Evolutionary conservation across 2,329 filamentous ascomycete genomes (phyloP), one percentile per base, ranked within the genome.

Genomic region (Ceratocystis papillata): DNA sequence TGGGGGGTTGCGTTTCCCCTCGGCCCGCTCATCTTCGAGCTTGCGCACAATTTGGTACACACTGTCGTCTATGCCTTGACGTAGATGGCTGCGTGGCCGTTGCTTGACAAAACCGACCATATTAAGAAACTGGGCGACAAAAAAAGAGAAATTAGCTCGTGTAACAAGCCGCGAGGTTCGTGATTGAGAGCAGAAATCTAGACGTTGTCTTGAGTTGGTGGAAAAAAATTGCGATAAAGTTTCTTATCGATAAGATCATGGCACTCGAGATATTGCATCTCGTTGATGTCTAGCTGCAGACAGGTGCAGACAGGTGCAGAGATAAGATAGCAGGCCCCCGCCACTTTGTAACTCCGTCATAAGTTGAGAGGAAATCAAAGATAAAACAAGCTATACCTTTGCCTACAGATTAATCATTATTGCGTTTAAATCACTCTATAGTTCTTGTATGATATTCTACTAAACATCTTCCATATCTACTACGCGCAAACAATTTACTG

Each of bases 1-100:
- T n/a, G 61, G 48, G 8, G 64, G 59, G 22, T 30, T 46, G 10
- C 46, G 37, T 73, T 74, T 70, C 76, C 75, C 7, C 71, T 72
- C 37, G 78, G 78, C 77, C 63, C 83, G 82, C 63, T 87, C 83
- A 68, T 90, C 87, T 65, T 89, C 81, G 64, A 93, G 79, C 74
- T 90, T 94, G 69, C 84, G 83, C 46, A 95, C 82, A 46, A 94
- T 82, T 72, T 89, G 87, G 73, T 93, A 91, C 69, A 96, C 82
- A 73, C 90, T 87, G 68, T 81, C 80, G 71, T 90, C 87, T 45
- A 90, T 74, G 22, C 81, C 79, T 66, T 81, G 78, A 53, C 79
- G 78, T 45, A 85, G 57, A 12, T 61, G 46, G 62, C 62, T 64
- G 44, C 33, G 28, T 3, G 67, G 65, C 15, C 62, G 48, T 22